phyloP scores from a whole-genome alignment of 257 asterid species.

The Primulina tabacum region DNA sequence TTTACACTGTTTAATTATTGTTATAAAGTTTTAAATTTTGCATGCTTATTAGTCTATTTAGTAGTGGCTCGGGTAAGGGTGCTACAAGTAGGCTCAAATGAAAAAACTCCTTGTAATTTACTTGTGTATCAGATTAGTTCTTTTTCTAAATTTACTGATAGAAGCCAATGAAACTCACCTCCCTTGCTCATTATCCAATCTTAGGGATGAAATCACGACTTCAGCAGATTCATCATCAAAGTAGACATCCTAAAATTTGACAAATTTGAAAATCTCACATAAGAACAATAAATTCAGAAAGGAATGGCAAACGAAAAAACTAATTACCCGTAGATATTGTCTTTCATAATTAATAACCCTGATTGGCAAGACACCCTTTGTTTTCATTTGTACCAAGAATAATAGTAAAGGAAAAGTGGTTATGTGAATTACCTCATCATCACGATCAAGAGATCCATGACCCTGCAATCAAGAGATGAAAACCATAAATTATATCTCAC shows the following conservation, averaged over 20 bases:
- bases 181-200: conserved; percentile 95
- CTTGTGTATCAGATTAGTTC: background rate
- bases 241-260: conserved; percentile 69
- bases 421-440: conserved; percentile 67
- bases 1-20: no score
- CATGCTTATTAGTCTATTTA: no score
- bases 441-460: conserved; percentile 72
- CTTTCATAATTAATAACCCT: background rate
- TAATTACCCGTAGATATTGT: no score
- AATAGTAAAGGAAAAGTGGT: conserved; percentile 8
- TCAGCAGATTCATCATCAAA: conserved; percentile 44
- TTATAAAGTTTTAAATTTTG: no score
- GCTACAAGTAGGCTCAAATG: background rate
- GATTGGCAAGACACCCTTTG: background rate
- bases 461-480: conserved; percentile 56
- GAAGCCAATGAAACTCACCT: conserved; percentile 54
- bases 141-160: background rate
- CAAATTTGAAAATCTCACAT: conserved; percentile 20
- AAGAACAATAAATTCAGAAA: conserved; percentile 16
- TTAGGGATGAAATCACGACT: conserved; percentile 89
- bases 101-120: background rate
- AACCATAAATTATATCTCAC: conserved; percentile 19
- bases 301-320: background rate
- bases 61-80: no score
- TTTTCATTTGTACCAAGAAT: background rate